Evolutionary conservation across 164 flowering plant genomes (phyloP), one percentile per base, ranked within the genome.

Genomic region (Sextonia rubra): DNA sequence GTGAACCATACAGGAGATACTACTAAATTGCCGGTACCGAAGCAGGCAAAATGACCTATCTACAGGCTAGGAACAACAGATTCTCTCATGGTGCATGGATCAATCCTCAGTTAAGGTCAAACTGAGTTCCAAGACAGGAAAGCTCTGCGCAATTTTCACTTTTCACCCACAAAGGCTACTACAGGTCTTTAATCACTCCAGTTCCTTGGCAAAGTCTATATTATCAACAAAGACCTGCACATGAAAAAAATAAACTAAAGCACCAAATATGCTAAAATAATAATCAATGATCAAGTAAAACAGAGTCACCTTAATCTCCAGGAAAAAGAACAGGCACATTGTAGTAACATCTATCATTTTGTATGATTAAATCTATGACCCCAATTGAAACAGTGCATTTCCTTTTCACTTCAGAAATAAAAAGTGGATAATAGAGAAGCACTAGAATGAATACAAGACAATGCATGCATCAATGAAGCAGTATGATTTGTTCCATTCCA

Each of bases 191-290:
- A 26, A 2, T 88, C 81, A 87, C 77, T 90, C 97, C 81, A 92
- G 71, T 73, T 94, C 99, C 85, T 92, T 94, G 48, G 84, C 76
- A 69, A 94, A 92, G 79, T 94, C 97, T 58, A 88, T 74, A 64
- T 94, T 92, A 73, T 94, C 97, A 66, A 94, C 97, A 80, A 94
- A 92, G 66, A 92, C 97, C 97, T 92, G 92, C 74, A 61, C 62
- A 61, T n/a, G 12, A 61, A 22, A 22, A 22, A 22, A 22, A 20
- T 22, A 61, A 37, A 17, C 7, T 24, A 22, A 61, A 17, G 47
- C 27, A 64, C 44, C 44, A 37, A 37, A 17, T 12, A 64, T 5
- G 27, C 67, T 18, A 9, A 15, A 3, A 64, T 7, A 7, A 12
- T 27, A 5, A 18, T 27, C 44, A 64, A 30, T 27, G 47, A 27